These are phyloP conservation scores for Phlegmacium glaucopus DNA, from an alignment of 768 basidiomycete species.

Conservation along the genomic window DNA sequence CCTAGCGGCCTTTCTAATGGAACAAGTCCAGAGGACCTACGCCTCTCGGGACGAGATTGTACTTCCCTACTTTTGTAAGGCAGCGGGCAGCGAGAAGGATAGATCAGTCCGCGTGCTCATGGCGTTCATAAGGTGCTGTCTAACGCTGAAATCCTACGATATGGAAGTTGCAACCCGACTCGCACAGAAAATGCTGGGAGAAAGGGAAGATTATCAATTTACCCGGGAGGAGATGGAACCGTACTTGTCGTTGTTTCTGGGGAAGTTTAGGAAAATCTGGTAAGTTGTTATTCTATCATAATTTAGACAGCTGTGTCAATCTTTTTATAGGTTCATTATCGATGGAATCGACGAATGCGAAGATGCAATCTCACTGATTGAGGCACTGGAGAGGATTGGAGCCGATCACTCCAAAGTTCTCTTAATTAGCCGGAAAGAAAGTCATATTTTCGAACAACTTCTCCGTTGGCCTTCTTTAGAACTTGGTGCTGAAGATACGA, in stretches of 20 bases:
- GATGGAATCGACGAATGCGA: conserved; percentile 4
- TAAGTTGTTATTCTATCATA: not conserved
- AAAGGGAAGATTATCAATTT: conserved; percentile 3
- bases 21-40: not conserved
- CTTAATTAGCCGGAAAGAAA: conserved; percentile 1
- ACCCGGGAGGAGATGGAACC: conserved; percentile 1
- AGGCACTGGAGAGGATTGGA: not conserved
- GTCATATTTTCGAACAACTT: not conserved
- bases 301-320: no score
- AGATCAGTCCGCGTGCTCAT: conserved; percentile 2
- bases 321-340: not conserved
- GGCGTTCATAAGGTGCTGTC: conserved; percentile 1
- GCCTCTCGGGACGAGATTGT: not conserved
- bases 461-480: not conserved
- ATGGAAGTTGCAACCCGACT: not conserved
- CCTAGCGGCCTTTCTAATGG: conserved; percentile 1
- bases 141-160: not conserved
- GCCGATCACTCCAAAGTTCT: conserved; percentile 1
- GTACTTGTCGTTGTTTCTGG: conserved; percentile 1
- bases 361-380: not conserved
- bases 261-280: not conserved
- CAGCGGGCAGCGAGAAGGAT: not conserved
- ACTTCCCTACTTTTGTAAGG: conserved; percentile 2
- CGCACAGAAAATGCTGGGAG: not conserved
- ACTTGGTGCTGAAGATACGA: not conserved